Percentiles rank a stretch among this genome's conserved stretches.
phyloP scores from a whole-genome alignment of 2,329 filamentous ascomycete species.

The Penicillium sp. region DNA sequence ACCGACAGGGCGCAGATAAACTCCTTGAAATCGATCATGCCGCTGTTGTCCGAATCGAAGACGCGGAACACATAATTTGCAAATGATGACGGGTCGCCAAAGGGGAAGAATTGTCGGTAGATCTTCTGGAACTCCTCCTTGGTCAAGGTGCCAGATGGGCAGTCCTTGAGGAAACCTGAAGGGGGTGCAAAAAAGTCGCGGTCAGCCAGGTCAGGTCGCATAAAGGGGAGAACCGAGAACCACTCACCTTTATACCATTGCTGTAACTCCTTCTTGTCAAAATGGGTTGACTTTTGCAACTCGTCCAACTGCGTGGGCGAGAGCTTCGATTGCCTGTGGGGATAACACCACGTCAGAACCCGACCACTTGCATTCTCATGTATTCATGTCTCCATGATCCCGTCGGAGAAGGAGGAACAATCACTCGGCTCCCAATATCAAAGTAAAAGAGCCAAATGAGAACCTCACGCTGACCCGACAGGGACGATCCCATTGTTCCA shows the following conservation, averaged over 20 bases:
- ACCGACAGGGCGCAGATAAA: conserved; percentile 98
- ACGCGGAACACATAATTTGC: conserved; percentile 99
- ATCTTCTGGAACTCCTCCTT: conserved; percentile 99
- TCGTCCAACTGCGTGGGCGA: conserved; percentile 94
- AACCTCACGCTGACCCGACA: neutral
- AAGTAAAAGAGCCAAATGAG: too few relatives aligned
- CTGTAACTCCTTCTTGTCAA: conserved; percentile 99
- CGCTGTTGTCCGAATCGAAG: conserved; percentile 96
- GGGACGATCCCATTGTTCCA: conserved; percentile 4
- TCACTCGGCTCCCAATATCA: too few relatives aligned
- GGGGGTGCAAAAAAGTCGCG: neutral
- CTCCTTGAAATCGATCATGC: conserved; percentile 98
- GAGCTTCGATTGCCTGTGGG: conserved; percentile 89
- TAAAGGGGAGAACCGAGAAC: neutral
- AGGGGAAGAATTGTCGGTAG: conserved; percentile 99
- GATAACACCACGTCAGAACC: neutral
- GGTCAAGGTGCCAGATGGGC: conserved; percentile 92
- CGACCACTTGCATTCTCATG: neutral
- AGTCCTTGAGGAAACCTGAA: conserved; percentile 95
- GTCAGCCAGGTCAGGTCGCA: conserved; percentile 17
- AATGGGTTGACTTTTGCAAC: conserved; percentile 95
- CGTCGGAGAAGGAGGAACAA: too few relatives aligned
- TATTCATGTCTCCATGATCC: neutral
- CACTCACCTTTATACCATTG: conserved; percentile 98
- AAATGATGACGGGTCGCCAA: conserved; percentile 95